These are phyloP conservation scores for Apophysomyces sp. DNA, from an alignment of 371 early-diverging fungal genomes.

Conservation along the genomic window DNA sequence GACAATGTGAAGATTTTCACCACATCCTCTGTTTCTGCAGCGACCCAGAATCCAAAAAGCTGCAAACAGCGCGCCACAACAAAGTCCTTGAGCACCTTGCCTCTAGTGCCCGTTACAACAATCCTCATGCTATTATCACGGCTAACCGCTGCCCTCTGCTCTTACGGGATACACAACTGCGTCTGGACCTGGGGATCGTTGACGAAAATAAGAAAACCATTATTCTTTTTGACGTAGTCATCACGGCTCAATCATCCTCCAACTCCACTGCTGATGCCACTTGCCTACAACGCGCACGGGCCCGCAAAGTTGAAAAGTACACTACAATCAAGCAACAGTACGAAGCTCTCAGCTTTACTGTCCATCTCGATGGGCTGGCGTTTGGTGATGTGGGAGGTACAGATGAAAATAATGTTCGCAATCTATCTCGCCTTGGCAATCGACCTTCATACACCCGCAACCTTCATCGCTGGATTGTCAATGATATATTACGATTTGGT, in stretches of 20 bases:
- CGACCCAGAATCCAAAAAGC: not conserved
- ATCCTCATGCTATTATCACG: too few relatives aligned
- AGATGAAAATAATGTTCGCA: not conserved
- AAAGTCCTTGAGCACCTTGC: not conserved
- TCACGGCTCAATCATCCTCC: too few relatives aligned
- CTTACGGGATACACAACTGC: too few relatives aligned
- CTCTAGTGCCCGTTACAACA: not conserved
- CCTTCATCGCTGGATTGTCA: not conserved
- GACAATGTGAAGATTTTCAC: not conserved
- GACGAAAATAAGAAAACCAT: too few relatives aligned
- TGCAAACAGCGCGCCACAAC: not conserved
- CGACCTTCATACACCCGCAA: not conserved
- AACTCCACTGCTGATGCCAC: not conserved
- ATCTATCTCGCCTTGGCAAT: not conserved
- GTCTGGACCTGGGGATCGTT: too few relatives aligned
- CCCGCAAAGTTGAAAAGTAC: not conserved
- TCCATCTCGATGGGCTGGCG: not conserved
- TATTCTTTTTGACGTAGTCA: too few relatives aligned
- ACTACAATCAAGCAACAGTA: not conserved
- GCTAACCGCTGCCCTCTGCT: too few relatives aligned
- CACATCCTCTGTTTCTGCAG: slow-evolving; percentile 1
- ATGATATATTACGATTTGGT: not conserved
- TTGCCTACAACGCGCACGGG: not conserved
- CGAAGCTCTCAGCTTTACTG: not conserved
- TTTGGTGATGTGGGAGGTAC: not conserved